These are phyloP conservation scores for Nothomitra cinnamomea DNA, from an alignment of 2,329 filamentous ascomycete genomes.

Conservation along the genomic window DNA sequence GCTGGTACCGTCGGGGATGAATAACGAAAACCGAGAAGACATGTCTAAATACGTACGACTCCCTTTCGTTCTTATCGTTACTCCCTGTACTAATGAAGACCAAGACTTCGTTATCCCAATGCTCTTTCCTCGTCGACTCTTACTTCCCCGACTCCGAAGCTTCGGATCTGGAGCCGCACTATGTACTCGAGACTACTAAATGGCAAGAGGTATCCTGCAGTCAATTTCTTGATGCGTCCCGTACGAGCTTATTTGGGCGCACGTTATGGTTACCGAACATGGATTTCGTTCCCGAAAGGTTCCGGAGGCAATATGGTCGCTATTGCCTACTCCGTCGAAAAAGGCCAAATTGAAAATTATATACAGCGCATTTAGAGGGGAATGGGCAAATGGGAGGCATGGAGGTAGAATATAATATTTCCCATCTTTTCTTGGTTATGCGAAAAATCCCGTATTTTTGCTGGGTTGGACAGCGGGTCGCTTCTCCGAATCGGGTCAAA, in stretches of 20 bases:
- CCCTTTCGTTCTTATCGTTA: not conserved
- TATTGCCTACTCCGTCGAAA: conserved; percentile 63
- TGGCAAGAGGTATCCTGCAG: conserved; percentile 68
- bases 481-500: conserved; percentile 22
- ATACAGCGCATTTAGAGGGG: not conserved
- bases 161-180: conserved; percentile 63
- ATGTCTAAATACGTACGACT: conserved; percentile 59
- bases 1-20: conserved; percentile 69
- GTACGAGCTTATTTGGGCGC: conserved; percentile 56
- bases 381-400: too few relatives aligned
- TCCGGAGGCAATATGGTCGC: conserved; percentile 63
- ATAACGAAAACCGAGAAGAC: conserved; percentile 81
- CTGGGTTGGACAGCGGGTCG: conserved; percentile 9
- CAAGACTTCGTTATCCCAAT: conserved; percentile 36
- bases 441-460: too few relatives aligned
- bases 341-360: not conserved
- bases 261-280: conserved; percentile 68
- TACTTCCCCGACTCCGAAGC: conserved; percentile 45
- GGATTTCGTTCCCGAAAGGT: conserved; percentile 48
- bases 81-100: not conserved
- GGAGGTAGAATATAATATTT: too few relatives aligned
- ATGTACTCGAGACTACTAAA: conserved; percentile 50
- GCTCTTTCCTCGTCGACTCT: conserved; percentile 76
- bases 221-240: conserved; percentile 62
- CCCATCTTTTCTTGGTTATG: too few relatives aligned